Conservation (phyloP, 129 eudicot species). For the Flaveria ramosissima region DNA sequence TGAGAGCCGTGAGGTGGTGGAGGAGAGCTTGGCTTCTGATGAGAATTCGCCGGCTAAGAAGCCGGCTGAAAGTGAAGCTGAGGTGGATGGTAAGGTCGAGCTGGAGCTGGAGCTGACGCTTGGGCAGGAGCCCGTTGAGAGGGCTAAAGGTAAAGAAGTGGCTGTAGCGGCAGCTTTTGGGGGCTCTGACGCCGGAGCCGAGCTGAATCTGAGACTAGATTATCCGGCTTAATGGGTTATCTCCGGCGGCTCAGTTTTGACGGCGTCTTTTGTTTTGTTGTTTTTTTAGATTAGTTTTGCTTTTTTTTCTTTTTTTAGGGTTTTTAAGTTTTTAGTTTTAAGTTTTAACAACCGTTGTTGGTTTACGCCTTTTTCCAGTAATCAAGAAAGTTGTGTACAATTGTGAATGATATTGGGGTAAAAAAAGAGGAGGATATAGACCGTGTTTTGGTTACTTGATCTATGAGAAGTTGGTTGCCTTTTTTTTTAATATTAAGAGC, state of each 20-base stretch:
- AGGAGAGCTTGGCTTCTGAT: conserved; percentile 47
- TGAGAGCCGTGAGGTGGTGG: conserved; percentile 34
- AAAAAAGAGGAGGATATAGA: neutral
- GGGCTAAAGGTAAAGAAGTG: conserved; percentile 22
- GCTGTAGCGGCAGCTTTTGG: neutral
- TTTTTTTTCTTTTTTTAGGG: neutral
- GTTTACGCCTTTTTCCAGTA: conserved; percentile 23
- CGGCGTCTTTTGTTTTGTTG: conserved; percentile 15
- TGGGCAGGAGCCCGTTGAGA: conserved; percentile 47
- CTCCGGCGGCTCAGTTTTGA: conserved; percentile 43
- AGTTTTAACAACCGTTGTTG: neutral
- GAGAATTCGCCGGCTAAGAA: conserved; percentile 18
- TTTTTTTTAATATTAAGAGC: too few relatives aligned
- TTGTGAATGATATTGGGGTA: conserved; percentile 28
- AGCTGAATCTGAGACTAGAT: conserved; percentile 49
- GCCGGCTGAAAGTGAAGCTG: conserved; percentile 26
- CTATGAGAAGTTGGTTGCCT: too few relatives aligned
- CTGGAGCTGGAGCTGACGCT: conserved; percentile 61
- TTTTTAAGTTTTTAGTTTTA: neutral
- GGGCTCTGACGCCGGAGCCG: conserved; percentile 18
- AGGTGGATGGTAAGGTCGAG: conserved; percentile 34
- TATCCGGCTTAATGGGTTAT: conserved; percentile 26
- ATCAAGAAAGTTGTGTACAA: conserved; percentile 37
- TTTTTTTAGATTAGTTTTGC: neutral
- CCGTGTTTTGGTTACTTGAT: too few relatives aligned